Conservation (phyloP, 257 asterid species). For the Solanum chmielewskii region DNA sequence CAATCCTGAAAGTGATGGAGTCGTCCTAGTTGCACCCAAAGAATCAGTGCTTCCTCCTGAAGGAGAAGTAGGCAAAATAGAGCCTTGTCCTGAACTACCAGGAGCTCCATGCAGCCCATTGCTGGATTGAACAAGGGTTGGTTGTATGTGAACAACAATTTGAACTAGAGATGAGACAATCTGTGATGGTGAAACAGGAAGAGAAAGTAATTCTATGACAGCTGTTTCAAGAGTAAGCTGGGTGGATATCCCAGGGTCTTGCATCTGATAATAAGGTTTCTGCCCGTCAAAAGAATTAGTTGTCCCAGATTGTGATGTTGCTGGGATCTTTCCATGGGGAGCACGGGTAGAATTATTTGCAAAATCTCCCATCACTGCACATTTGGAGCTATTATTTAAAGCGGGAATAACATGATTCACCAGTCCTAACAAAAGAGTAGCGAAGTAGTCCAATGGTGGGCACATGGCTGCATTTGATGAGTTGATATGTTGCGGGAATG, state of each 20-base stretch:
- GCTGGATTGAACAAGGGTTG: conserved; percentile 87
- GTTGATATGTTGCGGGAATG: conserved; percentile 84
- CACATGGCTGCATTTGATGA: conserved; percentile 62
- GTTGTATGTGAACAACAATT: conserved; percentile 92
- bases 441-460: conserved; percentile 93
- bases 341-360: conserved; percentile 33
- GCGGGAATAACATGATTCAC: conserved; percentile 93
- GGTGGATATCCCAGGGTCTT: conserved; percentile 92
- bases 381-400: conserved; percentile 49
- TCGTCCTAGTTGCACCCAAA: conserved; percentile 51
- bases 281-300: conserved; percentile 55
- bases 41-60: conserved; percentile 98
- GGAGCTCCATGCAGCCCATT: conserved; percentile 53
- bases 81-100: conserved; percentile 47
- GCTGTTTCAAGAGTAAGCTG: conserved; percentile 97
- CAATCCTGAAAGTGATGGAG: conserved; percentile 58
- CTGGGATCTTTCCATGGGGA: conserved; percentile 43
- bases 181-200: conserved; percentile 72
- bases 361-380: conserved; percentile 47
- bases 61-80: conserved; percentile 91
- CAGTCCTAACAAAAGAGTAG: conserved; percentile 71
- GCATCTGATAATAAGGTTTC: conserved; percentile 86
- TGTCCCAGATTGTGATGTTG: conserved; percentile 48
- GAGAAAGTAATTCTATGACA: conserved; percentile 86
- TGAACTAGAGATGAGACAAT: conserved; percentile 83